Conservation (phyloP, 176 grass and related monocot species). For the Oryza glaberrima region DNA sequence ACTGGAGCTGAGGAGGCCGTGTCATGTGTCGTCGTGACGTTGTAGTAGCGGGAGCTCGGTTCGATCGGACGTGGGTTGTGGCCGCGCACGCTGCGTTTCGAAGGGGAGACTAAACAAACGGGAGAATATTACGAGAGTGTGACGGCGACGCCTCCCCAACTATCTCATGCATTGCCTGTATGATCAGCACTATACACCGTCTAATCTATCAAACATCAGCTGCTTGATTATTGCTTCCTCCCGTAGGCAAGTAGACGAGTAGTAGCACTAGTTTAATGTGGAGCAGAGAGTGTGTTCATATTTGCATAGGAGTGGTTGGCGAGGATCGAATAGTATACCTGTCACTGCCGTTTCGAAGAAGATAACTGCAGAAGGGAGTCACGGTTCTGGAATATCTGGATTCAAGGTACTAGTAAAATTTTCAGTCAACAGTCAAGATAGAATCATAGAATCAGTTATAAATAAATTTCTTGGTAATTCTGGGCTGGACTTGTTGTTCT, state of each 20-base stretch:
- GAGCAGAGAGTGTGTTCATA: not conserved
- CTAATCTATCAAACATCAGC: constrained; percentile 25
- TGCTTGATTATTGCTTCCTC: constrained; percentile 30
- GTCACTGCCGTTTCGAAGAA: constrained; percentile 1
- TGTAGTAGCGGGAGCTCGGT: not conserved
- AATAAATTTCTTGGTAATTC: constrained; percentile 44
- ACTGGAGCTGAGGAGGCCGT: constrained; percentile 15
- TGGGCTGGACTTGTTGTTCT: not conserved
- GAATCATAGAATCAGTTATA: not conserved
- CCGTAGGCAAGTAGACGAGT: constrained; percentile 38
- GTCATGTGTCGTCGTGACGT: constrained; percentile 38
- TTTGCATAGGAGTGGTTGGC: constrained; percentile 32
- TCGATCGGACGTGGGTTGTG: constrained; percentile 51
- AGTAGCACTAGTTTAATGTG: not conserved
- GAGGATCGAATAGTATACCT: not conserved
- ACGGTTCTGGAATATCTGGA: not conserved
- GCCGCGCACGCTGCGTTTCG: constrained; percentile 46
- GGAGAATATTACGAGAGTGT: constrained; percentile 24
- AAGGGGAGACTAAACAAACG: constrained; percentile 32
- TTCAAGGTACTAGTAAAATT: not conserved
- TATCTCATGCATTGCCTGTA: not conserved
- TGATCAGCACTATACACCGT: not conserved
- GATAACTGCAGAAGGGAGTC: not conserved
- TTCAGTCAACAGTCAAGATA: not conserved
- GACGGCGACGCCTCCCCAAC: constrained; percentile 60